Base-by-base conservation (phyloP, 148 eudicot species). In the Agrostemma githago region DNA sequence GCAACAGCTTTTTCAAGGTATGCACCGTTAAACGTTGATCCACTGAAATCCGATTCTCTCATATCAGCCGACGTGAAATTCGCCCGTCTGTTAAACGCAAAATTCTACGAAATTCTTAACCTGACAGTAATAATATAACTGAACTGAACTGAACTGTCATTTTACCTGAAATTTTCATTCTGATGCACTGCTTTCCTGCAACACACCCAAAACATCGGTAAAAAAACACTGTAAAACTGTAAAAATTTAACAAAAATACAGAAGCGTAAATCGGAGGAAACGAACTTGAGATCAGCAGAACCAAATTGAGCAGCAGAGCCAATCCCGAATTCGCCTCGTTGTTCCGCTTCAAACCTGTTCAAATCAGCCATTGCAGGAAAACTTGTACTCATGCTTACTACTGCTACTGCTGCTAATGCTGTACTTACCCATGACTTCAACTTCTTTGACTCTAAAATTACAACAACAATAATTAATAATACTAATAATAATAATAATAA, bases 1-100 rank as follows among this genome's bases (percentile, higher is more conserved):
- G 98, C 98, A 76, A 95, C 98, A 20, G 98, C 97, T 84, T 95
- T 95, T 85, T 95, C 98, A 77, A 95, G 88, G 84, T 95, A 95
- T 65, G 98, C 98, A 53, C 97, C 98, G 75, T 87, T 95, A 86
- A 95, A 95, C 60, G 97, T 95, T 68, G 98, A 95, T 66, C 98
- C 98, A 65, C 96, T 95, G 83, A 95, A 95, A 82, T 95, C 92
- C 44, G 98, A 89, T 80, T 95, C 98, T 79, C 98, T 92, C 98
- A 95, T 92, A 76, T 95, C 96, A 73, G 98, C 97, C 73, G 97
- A 56, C 57, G 98, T 93, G 85, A 93, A 93, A 85, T 93, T 93
- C 41, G 98, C 98, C 81, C 98, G 80, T 83, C 98, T 94, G 96
- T 75, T 82, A 5, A 63, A 3, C 11, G 3, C 14, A 3, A 51